Evolutionary conservation across 2,329 filamentous ascomycete species (phyloP).

Genomic region (Shiraia bambusicola): DNA sequence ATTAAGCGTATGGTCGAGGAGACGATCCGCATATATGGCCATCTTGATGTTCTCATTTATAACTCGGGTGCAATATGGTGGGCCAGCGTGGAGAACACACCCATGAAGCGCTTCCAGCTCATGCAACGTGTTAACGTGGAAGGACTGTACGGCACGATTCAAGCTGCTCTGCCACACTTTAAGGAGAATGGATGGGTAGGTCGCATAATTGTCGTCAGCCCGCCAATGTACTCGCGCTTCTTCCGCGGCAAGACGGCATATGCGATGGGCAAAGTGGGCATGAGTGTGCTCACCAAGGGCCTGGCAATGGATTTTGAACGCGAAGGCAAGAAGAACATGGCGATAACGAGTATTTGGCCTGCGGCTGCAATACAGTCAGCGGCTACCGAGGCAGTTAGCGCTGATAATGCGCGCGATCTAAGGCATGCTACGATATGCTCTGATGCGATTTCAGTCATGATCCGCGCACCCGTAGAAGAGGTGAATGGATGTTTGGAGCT

Average conservation of each 20-base stretch:
- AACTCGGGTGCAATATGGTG: constrained; percentile 87
- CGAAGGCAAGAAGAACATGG: constrained; percentile 66
- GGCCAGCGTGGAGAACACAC: constrained; percentile 71
- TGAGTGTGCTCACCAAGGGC: constrained; percentile 80
- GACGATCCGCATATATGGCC: constrained; percentile 60
- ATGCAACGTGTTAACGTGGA: constrained; percentile 57
- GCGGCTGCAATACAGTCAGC: constrained; percentile 76
- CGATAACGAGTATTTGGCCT: constrained; percentile 81
- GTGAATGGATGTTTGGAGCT: constrained; percentile 74
- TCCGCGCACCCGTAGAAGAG: constrained; percentile 57
- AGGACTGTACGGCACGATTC: constrained; percentile 72
- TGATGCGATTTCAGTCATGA: constrained; percentile 73
- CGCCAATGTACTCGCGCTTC: constrained; percentile 83
- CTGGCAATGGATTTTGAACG: constrained; percentile 78
- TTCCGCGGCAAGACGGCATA: constrained; percentile 85
- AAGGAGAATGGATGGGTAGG: constrained; percentile 56
- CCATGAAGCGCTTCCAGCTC: constrained; percentile 71
- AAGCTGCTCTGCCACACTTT: constrained; percentile 69
- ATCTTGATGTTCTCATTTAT: constrained; percentile 75
- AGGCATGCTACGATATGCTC: constrained; percentile 72
- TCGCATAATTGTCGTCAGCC: constrained; percentile 75
- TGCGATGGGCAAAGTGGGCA: constrained; percentile 74
- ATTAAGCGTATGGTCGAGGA: constrained; percentile 61
- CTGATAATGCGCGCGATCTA: constrained; percentile 57
- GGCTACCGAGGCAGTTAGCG: constrained; percentile 60